These are phyloP conservation scores for Pulicaria dysenterica DNA, from an alignment of 129 eudicot genomes.

Conservation along the genomic window DNA sequence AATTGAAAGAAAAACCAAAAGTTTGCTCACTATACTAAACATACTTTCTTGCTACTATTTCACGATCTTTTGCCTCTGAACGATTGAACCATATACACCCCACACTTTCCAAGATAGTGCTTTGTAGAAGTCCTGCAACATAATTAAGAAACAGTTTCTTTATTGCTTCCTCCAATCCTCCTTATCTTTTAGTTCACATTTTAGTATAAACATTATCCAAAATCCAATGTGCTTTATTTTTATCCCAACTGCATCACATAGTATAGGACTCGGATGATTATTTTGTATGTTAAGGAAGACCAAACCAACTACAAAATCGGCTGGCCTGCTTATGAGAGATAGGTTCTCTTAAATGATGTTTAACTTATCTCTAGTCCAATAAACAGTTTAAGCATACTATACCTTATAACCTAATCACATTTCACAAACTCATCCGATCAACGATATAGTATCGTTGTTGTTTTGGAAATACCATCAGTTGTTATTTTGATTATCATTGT, in stretches of 20 bases:
- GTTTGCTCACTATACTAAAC: slow-evolving; percentile 17
- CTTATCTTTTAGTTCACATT: neutral
- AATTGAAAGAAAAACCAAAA: neutral
- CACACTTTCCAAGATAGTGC: slow-evolving; percentile 92
- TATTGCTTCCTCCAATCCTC: neutral
- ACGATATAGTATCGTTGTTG: neutral
- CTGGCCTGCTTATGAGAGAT: neutral
- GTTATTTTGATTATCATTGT: too few species aligned
- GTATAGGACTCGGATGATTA: neutral
- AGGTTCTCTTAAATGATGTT: neutral
- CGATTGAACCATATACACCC: slow-evolving; percentile 99
- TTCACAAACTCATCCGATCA: neutral
- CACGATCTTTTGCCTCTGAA: slow-evolving; percentile 92
- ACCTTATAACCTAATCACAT: neutral
- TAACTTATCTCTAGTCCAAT: neutral
- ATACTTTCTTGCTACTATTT: slow-evolving; percentile 89
- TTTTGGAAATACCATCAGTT: neutral
- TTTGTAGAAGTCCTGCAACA: slow-evolving; percentile 82
- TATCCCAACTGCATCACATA: neutral
- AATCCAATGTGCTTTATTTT: too few species aligned
- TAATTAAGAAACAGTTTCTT: neutral
- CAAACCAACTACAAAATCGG: neutral
- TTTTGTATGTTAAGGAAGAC: neutral
- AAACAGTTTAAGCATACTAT: neutral
- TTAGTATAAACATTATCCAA: too few species aligned